These are phyloP conservation scores for Aspergillus sp. DNA, from an alignment of 2,329 filamentous ascomycete species.

Conservation along the genomic window DNA sequence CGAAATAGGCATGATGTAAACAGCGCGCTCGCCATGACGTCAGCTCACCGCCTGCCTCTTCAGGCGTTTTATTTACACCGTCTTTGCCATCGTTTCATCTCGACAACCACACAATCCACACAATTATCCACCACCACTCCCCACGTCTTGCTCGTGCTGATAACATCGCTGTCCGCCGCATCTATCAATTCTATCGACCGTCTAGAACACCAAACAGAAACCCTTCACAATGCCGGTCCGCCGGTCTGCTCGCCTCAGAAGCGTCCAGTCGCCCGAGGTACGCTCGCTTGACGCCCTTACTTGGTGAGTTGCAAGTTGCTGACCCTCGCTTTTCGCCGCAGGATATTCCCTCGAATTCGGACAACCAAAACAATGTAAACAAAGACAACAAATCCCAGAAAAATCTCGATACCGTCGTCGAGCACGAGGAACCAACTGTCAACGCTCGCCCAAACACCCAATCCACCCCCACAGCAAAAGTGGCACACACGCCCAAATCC, in stretches of 20 bases:
- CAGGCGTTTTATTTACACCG: slow-evolving; percentile 8
- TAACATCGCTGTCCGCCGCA: not conserved
- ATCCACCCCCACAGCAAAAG: slow-evolving; percentile 8
- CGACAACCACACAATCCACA: not conserved
- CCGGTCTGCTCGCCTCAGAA: slow-evolving; percentile 43
- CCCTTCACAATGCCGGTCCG: slow-evolving; percentile 35
- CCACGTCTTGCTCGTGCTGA: not conserved
- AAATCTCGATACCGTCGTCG: slow-evolving; percentile 47
- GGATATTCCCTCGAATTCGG: slow-evolving; percentile 7
- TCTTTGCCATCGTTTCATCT: not conserved
- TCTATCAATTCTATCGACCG: too few species aligned
- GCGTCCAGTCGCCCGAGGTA: slow-evolving; percentile 34
- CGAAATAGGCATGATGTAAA: slow-evolving; percentile 8
- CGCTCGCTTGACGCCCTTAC: slow-evolving; percentile 12
- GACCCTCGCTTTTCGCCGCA: slow-evolving; percentile 11
- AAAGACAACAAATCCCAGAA: slow-evolving; percentile 11
- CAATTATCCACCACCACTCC: not conserved
- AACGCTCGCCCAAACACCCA: slow-evolving; percentile 25
- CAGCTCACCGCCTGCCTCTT: slow-evolving; percentile 11
- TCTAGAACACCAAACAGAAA: too few species aligned
- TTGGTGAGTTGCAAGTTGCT: not conserved
- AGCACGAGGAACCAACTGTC: slow-evolving; percentile 46
- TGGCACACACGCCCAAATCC: slow-evolving; percentile 24
- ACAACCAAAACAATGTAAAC: slow-evolving; percentile 5
- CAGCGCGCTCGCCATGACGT: slow-evolving; percentile 2